These are phyloP conservation scores for Metarhizium album DNA, from an alignment of 2,329 filamentous ascomycete species.

Conservation along the genomic window DNA sequence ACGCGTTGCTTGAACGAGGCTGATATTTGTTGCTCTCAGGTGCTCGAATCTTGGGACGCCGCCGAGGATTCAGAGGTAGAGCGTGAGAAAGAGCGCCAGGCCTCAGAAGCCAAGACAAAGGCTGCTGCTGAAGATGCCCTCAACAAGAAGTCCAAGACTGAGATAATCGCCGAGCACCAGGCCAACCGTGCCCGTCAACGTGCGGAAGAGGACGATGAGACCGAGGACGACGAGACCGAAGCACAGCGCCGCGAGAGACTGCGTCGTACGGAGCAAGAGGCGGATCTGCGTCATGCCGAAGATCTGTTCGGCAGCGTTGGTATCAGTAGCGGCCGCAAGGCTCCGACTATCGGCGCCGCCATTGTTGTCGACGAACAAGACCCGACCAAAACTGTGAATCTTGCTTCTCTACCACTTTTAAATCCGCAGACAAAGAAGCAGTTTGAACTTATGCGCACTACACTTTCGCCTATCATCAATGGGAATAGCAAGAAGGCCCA, in stretches of 20 bases:
- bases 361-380: conserved; percentile 64
- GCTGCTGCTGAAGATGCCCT: conserved; percentile 80
- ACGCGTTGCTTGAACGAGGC: conserved; percentile 3
- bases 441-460: conserved; percentile 69
- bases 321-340: conserved; percentile 54
- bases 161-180: conserved; percentile 75
- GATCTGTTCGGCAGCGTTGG: conserved; percentile 78
- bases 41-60: conserved; percentile 93
- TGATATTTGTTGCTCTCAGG: conserved; percentile 36
- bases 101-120: conserved; percentile 75
- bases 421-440: conserved; percentile 79
- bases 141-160: conserved; percentile 79
- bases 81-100: conserved; percentile 87
- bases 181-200: conserved; percentile 44
- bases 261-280: conserved; percentile 70
- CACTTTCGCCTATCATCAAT: conserved; percentile 67
- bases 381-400: conserved; percentile 69
- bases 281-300: conserved; percentile 80
- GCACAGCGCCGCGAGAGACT: conserved; percentile 64
- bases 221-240: conserved; percentile 61
- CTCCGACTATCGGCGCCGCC: conserved; percentile 50
- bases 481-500: conserved; percentile 77
- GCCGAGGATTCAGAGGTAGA: conserved; percentile 95
- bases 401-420: conserved; percentile 72
- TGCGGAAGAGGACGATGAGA: conserved; percentile 43